A percentile compares a stretch with the other conserved stretches of the same genome.
These are phyloP conservation scores for Mycena kentingensis DNA, from an alignment of 768 basidiomycete species.

Conservation along the genomic window DNA sequence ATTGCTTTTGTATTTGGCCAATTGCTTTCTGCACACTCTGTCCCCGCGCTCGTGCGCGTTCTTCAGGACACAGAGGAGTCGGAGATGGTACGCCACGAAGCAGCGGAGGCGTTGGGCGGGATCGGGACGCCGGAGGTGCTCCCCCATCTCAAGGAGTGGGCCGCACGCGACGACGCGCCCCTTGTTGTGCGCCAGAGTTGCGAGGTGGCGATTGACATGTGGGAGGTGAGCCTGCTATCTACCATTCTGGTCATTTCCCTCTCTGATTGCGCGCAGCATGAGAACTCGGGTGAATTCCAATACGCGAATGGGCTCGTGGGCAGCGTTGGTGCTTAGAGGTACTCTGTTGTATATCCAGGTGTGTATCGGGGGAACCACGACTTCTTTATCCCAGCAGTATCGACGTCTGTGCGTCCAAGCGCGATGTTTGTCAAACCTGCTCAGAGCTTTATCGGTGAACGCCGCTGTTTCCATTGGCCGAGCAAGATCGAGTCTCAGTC, in stretches of 20 bases:
- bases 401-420: too few species aligned
- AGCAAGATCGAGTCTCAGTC: too few species aligned
- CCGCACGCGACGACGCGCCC: conserved; percentile 74
- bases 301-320: conserved; percentile 47
- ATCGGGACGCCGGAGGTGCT: conserved; percentile 93
- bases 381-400: too few species aligned
- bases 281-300: conserved; percentile 72
- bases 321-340: not conserved
- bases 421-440: too few species aligned
- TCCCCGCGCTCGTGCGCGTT: conserved; percentile 80
- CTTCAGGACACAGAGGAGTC: conserved; percentile 73
- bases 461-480: too few species aligned
- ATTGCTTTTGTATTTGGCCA: conserved; percentile 99
- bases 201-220: conserved; percentile 96
- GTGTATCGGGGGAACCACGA: too few species aligned
- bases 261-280: conserved; percentile 46
- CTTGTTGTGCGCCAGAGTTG: conserved; percentile 94
- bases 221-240: conserved; percentile 62
- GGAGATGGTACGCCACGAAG: conserved; percentile 98
- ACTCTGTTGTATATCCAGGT: too few species aligned
- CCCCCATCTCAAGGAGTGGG: conserved; percentile 84
- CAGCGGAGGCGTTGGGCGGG: conserved; percentile 97
- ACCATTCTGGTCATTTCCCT: not conserved
- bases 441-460: too few species aligned
- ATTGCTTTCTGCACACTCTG: conserved; percentile 83